These are phyloP conservation scores for Emergomyces africanus DNA, from an alignment of 2,329 filamentous ascomycete genomes.

Conservation along the genomic window DNA sequence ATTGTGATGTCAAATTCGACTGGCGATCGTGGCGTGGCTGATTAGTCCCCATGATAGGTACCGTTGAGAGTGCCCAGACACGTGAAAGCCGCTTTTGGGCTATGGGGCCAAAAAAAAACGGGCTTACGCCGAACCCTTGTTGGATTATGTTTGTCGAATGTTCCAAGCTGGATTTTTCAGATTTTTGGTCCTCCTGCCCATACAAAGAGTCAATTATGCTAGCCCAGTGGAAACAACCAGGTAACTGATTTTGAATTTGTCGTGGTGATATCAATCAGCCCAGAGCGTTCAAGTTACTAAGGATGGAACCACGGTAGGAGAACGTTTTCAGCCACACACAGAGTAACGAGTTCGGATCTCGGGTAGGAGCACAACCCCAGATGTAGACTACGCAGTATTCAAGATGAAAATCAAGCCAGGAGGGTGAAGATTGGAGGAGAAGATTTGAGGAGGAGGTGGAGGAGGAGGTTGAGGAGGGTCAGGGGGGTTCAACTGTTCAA, in stretches of 20 bases:
- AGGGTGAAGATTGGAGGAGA: too few relatives aligned
- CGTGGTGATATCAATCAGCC: not conserved
- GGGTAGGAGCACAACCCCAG: not conserved
- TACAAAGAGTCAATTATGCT: not conserved
- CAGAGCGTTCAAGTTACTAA: not conserved
- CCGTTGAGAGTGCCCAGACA: not conserved
- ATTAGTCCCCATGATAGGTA: constrained; percentile 1
- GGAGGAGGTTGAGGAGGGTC: not conserved
- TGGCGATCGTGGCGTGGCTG: not conserved
- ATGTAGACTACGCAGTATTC: too few relatives aligned
- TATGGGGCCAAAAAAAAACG: not conserved
- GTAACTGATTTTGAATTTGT: not conserved
- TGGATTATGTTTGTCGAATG: not conserved
- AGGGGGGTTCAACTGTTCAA: too few relatives aligned
- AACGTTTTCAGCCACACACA: not conserved
- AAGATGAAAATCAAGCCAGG: too few relatives aligned
- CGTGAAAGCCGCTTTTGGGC: not conserved
- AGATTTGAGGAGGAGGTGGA: not conserved
- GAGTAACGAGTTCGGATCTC: not conserved
- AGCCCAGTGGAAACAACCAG: not conserved
- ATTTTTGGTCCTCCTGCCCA: not conserved
- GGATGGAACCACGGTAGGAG: not conserved
- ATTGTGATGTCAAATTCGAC: not conserved
- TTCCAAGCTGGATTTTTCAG: not conserved
- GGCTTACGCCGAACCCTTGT: not conserved